Evolutionary conservation across 345 rosid genomes (phyloP).

Genomic region (Excoecaria agallocha): DNA sequence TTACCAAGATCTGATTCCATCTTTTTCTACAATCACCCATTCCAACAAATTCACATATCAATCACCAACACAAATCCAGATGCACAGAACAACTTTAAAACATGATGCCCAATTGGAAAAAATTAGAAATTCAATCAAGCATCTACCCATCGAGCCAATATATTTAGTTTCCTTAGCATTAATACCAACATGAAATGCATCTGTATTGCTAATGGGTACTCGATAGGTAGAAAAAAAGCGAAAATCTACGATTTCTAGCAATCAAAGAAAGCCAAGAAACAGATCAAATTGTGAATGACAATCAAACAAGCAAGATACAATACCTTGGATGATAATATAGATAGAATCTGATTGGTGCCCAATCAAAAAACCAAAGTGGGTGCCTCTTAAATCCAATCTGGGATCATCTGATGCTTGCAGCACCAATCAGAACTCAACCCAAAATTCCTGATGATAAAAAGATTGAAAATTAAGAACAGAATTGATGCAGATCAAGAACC

Average conservation of each 20-base stretch:
- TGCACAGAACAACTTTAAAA: constrained; percentile 17
- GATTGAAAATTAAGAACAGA: constrained; percentile 23
- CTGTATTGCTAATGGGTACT: constrained; percentile 1
- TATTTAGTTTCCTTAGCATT: constrained; percentile 14
- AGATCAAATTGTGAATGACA: constrained; percentile 35
- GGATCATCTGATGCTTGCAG: constrained; percentile 55
- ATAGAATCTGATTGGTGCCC: constrained; percentile 58
- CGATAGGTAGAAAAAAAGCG: not conserved
- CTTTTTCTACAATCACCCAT: constrained; percentile 47
- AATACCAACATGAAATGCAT: constrained; percentile 14
- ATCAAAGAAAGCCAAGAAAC: constrained; percentile 9
- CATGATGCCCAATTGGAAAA: constrained; percentile 12
- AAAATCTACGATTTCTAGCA: not conserved
- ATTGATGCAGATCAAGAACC: constrained; percentile 25
- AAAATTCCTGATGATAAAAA: constrained; percentile 29
- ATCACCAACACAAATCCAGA: constrained; percentile 22
- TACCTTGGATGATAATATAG: constrained; percentile 42
- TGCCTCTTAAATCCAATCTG: constrained; percentile 50
- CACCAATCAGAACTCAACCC: constrained; percentile 39
- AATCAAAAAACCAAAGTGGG: constrained; percentile 44
- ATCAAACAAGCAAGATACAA: constrained; percentile 27
- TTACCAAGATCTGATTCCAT: constrained; percentile 99
- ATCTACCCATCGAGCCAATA: constrained; percentile 13
- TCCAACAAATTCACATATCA: constrained; percentile 32
- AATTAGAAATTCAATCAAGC: constrained; percentile 21